Base-by-base conservation (phyloP, 2,329 filamentous ascomycete genomes). In the Aaosphaeria pasadenensis region DNA sequence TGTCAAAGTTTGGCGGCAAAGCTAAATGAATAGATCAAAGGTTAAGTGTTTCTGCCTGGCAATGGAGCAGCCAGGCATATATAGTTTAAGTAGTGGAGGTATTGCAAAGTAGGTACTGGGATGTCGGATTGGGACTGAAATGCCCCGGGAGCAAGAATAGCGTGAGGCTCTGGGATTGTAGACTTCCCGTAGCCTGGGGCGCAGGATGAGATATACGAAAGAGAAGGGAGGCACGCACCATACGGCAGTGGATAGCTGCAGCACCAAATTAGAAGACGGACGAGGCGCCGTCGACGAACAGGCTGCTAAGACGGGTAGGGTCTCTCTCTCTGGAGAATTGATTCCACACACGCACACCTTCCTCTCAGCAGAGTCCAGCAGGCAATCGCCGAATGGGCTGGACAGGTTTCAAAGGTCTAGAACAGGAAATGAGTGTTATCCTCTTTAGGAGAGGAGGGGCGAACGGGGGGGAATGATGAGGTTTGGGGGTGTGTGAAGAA, bases 151-250 rank as follows among this genome's bases (percentile, higher is more conserved):
- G 17, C 17, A 24, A 24, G 33, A 9, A n/a, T 4, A 36, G 33
- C 7, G 33, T 9, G 33, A 36, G 33, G 33, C 33, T 9, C 33
- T 36, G 33, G 33, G n/a, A n/a, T 36, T 9, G 33, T 36, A n/a
- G 33, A 36, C n/a, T n/a, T 36, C 9, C 9, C 33, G 33, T 36
- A 36, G 50, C 57, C 49, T 36, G 33, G 51, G 55, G 60, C 53
- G 50, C 48, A 48, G 50, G 52, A 57, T 44, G 49, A 49, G 48
- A 55, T 49, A 58, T 59, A 61, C 58, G 59, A 42, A 40, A 49
- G 56, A 52, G 48, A 40, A 55, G 48, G 48, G 46, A 53, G 59
- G 65, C 66, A 70, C 67, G 63, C 54, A 67, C 64, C 64, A 67
- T 38, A 59, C 56, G 62, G 62, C 54, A 56, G 7, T 17, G 54